Percentiles rank a stretch among this genome's conserved stretches.
These are phyloP conservation scores for Neurospora sp. DNA, from an alignment of 495 filamentous ascomycete species.

Conservation along the genomic window DNA sequence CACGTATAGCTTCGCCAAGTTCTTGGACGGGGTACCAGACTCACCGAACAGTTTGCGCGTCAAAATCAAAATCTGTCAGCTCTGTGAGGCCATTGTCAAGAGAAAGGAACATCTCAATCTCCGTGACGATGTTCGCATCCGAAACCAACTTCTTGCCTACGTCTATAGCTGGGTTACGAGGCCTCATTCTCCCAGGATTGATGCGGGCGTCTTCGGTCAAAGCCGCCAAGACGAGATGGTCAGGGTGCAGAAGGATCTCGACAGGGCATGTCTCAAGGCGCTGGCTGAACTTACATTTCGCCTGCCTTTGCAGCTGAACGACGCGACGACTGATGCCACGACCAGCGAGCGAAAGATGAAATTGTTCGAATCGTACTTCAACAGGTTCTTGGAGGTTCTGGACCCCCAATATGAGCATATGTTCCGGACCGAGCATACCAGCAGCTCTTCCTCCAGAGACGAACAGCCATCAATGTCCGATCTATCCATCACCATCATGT, in stretches of 20 bases:
- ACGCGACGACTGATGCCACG: constrained; percentile 49
- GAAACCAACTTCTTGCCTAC: constrained; percentile 54
- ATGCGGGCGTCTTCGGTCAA: constrained; percentile 7
- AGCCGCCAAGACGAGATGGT: constrained; percentile 39
- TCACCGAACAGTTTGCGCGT: constrained; percentile 44
- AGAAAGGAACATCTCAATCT: constrained; percentile 58
- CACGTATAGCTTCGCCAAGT: constrained; percentile 50
- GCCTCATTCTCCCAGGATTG: constrained; percentile 33
- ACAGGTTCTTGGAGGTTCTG: constrained; percentile 49
- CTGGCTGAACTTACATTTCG: constrained; percentile 54
- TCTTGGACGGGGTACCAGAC: constrained; percentile 44
- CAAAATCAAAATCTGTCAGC: constrained; percentile 56
- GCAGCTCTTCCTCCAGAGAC: constrained; percentile 27
- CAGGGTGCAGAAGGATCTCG: constrained; percentile 50
- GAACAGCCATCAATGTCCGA: constrained; percentile 42
- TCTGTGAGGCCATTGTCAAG: constrained; percentile 52
- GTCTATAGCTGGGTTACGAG: constrained; percentile 55
- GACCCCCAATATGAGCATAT: constrained; percentile 43
- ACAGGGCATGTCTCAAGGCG: constrained; percentile 50
- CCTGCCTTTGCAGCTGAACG: constrained; percentile 52
- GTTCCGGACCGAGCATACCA: constrained; percentile 29
- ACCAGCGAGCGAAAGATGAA: constrained; percentile 52
- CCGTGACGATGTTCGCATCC: constrained; percentile 52
- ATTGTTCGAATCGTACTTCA: constrained; percentile 61
- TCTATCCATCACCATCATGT: constrained; percentile 52